Conservation (phyloP, 345 rosid genomes). For the Acer campestre region DNA sequence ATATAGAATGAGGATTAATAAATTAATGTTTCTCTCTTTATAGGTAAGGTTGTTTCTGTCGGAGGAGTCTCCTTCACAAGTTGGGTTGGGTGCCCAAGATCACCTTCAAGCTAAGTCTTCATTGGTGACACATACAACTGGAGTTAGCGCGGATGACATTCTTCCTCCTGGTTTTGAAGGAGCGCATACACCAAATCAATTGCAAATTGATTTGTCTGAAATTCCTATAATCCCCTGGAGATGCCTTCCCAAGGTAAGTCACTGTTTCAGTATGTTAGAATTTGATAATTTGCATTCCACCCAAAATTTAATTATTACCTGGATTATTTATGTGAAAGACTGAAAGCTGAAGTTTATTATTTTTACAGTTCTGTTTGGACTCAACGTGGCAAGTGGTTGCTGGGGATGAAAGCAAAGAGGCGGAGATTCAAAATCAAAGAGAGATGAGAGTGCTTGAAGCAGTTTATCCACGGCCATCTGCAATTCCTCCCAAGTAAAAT, state of each 20-base stretch:
- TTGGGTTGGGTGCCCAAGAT: constrained; percentile 77
- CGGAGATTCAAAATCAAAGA: constrained; percentile 69
- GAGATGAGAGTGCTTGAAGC: constrained; percentile 96
- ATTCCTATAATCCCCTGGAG: constrained; percentile 78
- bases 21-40: constrained; percentile 25
- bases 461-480: constrained; percentile 85
- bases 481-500: constrained; percentile 78
- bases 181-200: constrained; percentile 45
- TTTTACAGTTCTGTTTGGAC: constrained; percentile 60
- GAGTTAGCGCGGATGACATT: constrained; percentile 50
- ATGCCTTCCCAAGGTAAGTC: constrained; percentile 65
- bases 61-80: constrained; percentile 91
- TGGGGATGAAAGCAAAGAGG: constrained; percentile 87
- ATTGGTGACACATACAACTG: constrained; percentile 50
- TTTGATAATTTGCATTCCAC: constrained; percentile 7
- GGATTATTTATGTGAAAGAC: constrained; percentile 15
- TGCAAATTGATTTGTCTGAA: constrained; percentile 61
- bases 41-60: constrained; percentile 82
- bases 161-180: constrained; percentile 96
- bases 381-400: constrained; percentile 81
- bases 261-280: neutral
- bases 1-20: neutral
- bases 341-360: constrained; percentile 22
- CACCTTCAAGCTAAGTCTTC: constrained; percentile 92
- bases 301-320: constrained; percentile 7